These are phyloP conservation scores for Zizania palustris DNA, from an alignment of 202 grass and related monocot genomes.

Conservation along the genomic window DNA sequence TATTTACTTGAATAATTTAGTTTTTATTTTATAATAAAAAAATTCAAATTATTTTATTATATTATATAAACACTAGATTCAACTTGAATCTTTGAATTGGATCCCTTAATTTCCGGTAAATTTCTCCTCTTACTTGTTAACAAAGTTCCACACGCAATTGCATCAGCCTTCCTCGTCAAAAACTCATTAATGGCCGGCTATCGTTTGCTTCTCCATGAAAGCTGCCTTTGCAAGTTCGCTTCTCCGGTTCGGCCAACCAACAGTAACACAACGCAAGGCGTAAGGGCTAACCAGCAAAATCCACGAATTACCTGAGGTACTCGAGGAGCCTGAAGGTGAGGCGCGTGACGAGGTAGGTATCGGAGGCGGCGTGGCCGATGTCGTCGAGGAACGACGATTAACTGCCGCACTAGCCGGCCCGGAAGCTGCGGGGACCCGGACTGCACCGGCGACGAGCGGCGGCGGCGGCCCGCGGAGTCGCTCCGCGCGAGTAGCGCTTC, in stretches of 20 bases:
- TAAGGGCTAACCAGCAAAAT: not conserved
- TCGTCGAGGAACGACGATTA: slow-evolving; percentile 77
- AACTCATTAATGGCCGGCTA: not conserved
- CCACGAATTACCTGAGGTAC: slow-evolving; percentile 73
- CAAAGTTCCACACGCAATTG: slow-evolving; percentile 44
- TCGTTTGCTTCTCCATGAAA: slow-evolving; percentile 7
- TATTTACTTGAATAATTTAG: too few relatives aligned
- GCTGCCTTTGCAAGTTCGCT: slow-evolving; percentile 11
- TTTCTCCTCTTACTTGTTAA: not conserved
- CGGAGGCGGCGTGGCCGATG: slow-evolving; percentile 79
- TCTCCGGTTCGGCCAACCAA: not conserved
- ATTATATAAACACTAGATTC: too few relatives aligned
- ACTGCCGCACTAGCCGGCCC: slow-evolving; percentile 35
- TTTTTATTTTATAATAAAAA: too few relatives aligned
- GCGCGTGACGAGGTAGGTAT: slow-evolving; percentile 86
- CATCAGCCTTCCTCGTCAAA: slow-evolving; percentile 24
- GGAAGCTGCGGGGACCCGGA: slow-evolving; percentile 34
- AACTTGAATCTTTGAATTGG: too few relatives aligned
- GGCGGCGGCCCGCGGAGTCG: too few relatives aligned
- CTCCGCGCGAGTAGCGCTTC: too few relatives aligned
- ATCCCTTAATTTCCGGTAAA: not conserved
- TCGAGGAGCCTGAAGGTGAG: slow-evolving; percentile 74
- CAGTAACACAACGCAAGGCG: too few relatives aligned
- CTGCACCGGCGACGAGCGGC: too few relatives aligned
- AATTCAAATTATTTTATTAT: too few relatives aligned